Conservation (phyloP, 805 yeast genomes). For the Cyberlindnera euphorbiiphila region DNA sequence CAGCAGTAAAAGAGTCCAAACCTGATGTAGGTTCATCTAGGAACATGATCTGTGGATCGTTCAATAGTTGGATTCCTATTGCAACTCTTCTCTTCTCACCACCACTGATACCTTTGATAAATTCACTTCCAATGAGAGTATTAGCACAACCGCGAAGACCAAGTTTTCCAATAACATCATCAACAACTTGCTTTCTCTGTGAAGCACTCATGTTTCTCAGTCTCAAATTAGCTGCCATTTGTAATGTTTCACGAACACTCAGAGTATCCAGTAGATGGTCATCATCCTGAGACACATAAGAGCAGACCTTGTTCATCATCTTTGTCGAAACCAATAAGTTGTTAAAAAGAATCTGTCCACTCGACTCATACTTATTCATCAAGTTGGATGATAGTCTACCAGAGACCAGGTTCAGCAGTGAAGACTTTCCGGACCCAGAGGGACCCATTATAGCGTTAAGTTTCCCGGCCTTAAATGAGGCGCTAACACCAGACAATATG, state of each 20-base stretch:
- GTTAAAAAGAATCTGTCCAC: constrained; percentile 47
- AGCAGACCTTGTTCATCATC: constrained; percentile 48
- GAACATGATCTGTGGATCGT: constrained; percentile 67
- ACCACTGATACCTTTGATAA: constrained; percentile 68
- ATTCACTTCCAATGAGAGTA: constrained; percentile 60
- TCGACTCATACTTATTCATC: constrained; percentile 25
- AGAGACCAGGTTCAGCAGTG: constrained; percentile 59
- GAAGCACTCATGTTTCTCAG: constrained; percentile 42
- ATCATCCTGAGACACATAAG: constrained; percentile 83
- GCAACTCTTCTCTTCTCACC: constrained; percentile 84
- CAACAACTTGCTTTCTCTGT: constrained; percentile 46
- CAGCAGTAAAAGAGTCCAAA: constrained; percentile 75
- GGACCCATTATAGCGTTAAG: constrained; percentile 80
- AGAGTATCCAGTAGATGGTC: constrained; percentile 65
- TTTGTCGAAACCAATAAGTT: constrained; percentile 32
- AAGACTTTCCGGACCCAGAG: constrained; percentile 75
- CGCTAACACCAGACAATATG: constrained; percentile 21
- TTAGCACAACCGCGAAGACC: constrained; percentile 77
- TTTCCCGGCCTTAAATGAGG: constrained; percentile 32
- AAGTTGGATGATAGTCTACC: constrained; percentile 45
- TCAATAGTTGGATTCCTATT: constrained; percentile 73
- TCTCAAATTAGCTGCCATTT: constrained; percentile 67
- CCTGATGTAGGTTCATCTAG: constrained; percentile 93
- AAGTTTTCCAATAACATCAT: constrained; percentile 55
- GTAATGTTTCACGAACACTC: constrained; percentile 75